Evolutionary conservation across 2,329 filamentous ascomycete genomes (phyloP).

Genomic region (Plenodomus lindquistii): DNA sequence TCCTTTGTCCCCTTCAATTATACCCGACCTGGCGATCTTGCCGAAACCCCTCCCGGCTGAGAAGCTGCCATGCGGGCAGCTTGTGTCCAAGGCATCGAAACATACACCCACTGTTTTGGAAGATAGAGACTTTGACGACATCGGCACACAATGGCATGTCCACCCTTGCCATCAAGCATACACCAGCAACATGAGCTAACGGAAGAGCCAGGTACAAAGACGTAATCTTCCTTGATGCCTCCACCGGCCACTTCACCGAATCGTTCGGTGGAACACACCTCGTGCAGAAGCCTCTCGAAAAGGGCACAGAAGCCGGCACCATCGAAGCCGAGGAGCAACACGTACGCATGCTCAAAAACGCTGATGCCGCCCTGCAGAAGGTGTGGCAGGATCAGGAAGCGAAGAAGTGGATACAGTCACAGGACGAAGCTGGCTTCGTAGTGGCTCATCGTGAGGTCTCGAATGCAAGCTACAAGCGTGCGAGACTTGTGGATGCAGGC

Average conservation of each 20-base stretch:
- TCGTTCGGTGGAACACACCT: conserved; percentile 38
- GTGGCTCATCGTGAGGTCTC: conserved; percentile 33
- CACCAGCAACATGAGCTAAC: neutral
- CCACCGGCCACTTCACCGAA: conserved; percentile 28
- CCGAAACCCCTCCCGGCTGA: conserved; percentile 32
- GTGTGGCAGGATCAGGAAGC: conserved; percentile 28
- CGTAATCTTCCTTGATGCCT: conserved; percentile 34
- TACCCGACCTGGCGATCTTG: conserved; percentile 39
- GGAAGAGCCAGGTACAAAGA: conserved; percentile 30
- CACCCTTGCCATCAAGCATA: neutral
- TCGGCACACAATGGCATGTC: conserved; percentile 36
- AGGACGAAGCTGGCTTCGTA: conserved; percentile 39
- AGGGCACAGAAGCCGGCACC: conserved; percentile 35
- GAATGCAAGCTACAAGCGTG: conserved; percentile 43
- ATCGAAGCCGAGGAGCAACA: conserved; percentile 40
- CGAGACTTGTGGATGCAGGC: conserved; percentile 34
- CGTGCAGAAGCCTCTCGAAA: conserved; percentile 30
- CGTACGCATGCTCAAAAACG: conserved; percentile 39
- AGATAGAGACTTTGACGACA: conserved; percentile 42
- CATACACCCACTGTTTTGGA: conserved; percentile 30
- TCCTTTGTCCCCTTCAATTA: conserved; percentile 36
- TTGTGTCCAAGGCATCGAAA: conserved; percentile 37
- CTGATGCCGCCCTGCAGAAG: conserved; percentile 29
- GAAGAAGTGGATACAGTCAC: conserved; percentile 32
- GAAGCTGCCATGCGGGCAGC: conserved; percentile 35